Conservation (phyloP, 306 rosid genomes). For the Sesbania bispinosa region DNA sequence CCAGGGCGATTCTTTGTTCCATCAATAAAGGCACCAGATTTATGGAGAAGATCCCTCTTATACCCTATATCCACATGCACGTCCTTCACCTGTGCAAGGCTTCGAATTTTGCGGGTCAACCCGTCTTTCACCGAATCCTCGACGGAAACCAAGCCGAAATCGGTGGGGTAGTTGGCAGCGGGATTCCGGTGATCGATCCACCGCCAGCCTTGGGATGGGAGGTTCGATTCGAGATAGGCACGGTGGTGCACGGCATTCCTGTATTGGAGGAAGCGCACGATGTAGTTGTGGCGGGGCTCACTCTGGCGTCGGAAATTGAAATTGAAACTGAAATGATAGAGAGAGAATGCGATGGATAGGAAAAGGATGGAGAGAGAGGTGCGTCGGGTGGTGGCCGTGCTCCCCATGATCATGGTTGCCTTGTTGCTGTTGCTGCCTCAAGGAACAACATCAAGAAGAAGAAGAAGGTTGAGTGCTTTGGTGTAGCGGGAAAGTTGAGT, state of each 20-base stretch:
- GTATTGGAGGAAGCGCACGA: constrained; percentile 70
- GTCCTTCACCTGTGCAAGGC: constrained; percentile 63
- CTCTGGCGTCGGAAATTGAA: no score
- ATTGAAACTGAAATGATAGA: no score
- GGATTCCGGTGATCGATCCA: constrained; percentile 90
- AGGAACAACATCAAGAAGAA: no score
- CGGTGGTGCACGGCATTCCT: constrained; percentile 53
- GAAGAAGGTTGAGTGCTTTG: no score
- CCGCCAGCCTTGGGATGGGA: constrained; percentile 61
- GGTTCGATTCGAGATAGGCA: constrained; percentile 46
- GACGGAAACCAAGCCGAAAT: constrained; percentile 77
- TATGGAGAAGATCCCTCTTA: constrained; percentile 49
- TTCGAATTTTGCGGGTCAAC: constrained; percentile 47
- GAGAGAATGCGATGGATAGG: no score
- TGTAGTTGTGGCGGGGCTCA: constrained; percentile 43
- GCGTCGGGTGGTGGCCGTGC: no score
- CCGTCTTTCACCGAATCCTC: constrained; percentile 40
- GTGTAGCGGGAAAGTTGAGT: no score
- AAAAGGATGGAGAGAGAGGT: no score
- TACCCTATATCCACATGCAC: constrained; percentile 67
- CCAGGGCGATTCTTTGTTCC: constrained; percentile 91
- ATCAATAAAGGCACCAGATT: constrained; percentile 59
- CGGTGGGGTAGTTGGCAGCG: constrained; percentile 74
- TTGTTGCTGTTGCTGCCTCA: no score
- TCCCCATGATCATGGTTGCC: no score